Conservation (phyloP, 2,329 filamentous ascomycete species). For the Cladosporium halotolerans region DNA sequence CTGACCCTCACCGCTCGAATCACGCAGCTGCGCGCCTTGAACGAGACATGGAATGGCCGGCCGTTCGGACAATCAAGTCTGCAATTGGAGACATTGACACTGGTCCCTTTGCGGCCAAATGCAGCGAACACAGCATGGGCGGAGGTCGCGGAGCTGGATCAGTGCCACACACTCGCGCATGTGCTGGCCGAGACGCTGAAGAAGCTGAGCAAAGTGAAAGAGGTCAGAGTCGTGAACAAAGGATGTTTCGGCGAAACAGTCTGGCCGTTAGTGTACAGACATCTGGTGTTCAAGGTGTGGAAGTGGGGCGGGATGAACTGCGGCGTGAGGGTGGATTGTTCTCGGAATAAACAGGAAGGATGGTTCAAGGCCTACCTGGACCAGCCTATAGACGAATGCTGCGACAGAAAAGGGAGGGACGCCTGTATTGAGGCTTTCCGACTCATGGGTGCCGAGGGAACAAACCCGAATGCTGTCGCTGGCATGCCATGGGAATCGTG, state of each 20-base stretch:
- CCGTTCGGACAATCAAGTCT: conserved; percentile 30
- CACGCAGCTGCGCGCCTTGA: conserved; percentile 27
- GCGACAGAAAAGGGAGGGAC: conserved; percentile 18
- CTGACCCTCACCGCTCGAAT: conserved; percentile 30
- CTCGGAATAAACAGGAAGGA: not conserved
- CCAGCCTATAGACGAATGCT: conserved; percentile 8
- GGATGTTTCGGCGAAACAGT: conserved; percentile 29
- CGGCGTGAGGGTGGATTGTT: conserved; percentile 25
- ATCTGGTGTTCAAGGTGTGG: conserved; percentile 29
- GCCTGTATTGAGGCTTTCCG: conserved; percentile 25
- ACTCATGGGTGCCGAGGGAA: conserved; percentile 19
- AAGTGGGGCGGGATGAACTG: conserved; percentile 29
- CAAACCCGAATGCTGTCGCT: conserved; percentile 13
- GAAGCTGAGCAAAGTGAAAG: conserved; percentile 24
- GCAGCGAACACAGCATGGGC: conserved; percentile 24
- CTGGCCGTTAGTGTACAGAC: conserved; percentile 30
- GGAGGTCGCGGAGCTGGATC: conserved; percentile 31
- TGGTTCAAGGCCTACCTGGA: conserved; percentile 11
- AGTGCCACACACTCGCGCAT: conserved; percentile 32
- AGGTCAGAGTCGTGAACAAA: conserved; percentile 27
- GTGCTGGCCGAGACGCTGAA: conserved; percentile 32
- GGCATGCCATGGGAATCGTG: not conserved
- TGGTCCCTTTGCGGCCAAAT: conserved; percentile 28
- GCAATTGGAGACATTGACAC: conserved; percentile 26
- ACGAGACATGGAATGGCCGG: conserved; percentile 30